Evolutionary conservation across 2,329 filamentous ascomycete genomes (phyloP).

Genomic region (Colletotrichum sp.): DNA sequence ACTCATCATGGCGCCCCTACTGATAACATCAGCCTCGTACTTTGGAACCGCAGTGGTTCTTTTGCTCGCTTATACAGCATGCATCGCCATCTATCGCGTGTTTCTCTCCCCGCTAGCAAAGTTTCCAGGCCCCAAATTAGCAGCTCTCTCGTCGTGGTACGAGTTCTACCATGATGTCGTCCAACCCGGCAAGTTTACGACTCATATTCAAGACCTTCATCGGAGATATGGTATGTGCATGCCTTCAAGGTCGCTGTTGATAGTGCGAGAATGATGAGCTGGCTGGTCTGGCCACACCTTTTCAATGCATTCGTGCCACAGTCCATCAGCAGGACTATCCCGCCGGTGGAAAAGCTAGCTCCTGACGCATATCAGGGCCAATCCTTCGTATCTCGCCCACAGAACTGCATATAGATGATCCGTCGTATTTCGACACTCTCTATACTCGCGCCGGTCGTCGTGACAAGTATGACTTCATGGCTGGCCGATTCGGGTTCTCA

Average conservation of each 20-base stretch:
- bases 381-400: slow-evolving; percentile 42
- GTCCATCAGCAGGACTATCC: background rate
- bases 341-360: background rate
- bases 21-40: background rate
- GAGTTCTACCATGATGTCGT: slow-evolving; percentile 38
- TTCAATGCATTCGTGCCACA: background rate
- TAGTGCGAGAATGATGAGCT: background rate
- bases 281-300: background rate
- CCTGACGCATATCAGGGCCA: slow-evolving; percentile 24
- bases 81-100: slow-evolving; percentile 23
- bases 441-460: slow-evolving; percentile 16
- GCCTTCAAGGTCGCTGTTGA: background rate
- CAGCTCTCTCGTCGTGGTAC: slow-evolving; percentile 32
- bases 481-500: slow-evolving; percentile 8
- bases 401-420: slow-evolving; percentile 32
- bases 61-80: background rate
- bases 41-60: background rate
- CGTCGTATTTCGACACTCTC: slow-evolving; percentile 27
- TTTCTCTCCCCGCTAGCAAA: slow-evolving; percentile 27
- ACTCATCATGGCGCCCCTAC: background rate
- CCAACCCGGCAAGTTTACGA: slow-evolving; percentile 29
- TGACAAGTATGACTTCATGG: slow-evolving; percentile 7
- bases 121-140: slow-evolving; percentile 36
- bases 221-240: slow-evolving; percentile 33
- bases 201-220: slow-evolving; percentile 35